A percentile compares a stretch with the other conserved stretches of the same genome.
Evolutionary conservation across 1,284 basidiomycete species (phyloP).

Genomic region (Trametes polyzona): DNA sequence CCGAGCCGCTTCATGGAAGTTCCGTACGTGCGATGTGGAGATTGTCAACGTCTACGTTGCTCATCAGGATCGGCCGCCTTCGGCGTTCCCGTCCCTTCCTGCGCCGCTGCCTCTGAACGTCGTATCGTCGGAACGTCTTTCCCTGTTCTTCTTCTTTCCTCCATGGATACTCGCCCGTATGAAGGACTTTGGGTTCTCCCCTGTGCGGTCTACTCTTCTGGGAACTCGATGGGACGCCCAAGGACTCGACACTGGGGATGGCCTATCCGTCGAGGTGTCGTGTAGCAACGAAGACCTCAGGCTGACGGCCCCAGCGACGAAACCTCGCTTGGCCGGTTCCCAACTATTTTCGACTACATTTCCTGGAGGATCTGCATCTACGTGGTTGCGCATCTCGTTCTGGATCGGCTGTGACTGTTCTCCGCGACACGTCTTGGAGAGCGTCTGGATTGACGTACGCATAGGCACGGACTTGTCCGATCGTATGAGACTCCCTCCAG

Average conservation of each 20-base stretch:
- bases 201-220: not conserved
- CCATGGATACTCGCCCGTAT: slow-evolving; percentile 1
- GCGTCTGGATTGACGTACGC: slow-evolving; percentile 1
- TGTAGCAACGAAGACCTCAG: not conserved
- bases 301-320: no score
- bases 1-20: not conserved
- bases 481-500: not conserved
- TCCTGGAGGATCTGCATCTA: not conserved
- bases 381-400: not conserved
- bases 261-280: not conserved
- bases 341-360: not conserved
- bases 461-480: not conserved
- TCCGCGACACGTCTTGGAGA: not conserved
- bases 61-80: not conserved
- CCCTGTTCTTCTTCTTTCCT: not conserved
- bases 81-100: not conserved
- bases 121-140: not conserved
- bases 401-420: not conserved
- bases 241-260: not conserved
- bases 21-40: not conserved
- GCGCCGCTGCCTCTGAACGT: not conserved
- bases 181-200: not conserved
- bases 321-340: no score
- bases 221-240: not conserved
- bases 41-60: slow-evolving; percentile 1